phyloP scores from a whole-genome alignment of 495 filamentous ascomycete genomes.

The Terfezia claveryi region DNA sequence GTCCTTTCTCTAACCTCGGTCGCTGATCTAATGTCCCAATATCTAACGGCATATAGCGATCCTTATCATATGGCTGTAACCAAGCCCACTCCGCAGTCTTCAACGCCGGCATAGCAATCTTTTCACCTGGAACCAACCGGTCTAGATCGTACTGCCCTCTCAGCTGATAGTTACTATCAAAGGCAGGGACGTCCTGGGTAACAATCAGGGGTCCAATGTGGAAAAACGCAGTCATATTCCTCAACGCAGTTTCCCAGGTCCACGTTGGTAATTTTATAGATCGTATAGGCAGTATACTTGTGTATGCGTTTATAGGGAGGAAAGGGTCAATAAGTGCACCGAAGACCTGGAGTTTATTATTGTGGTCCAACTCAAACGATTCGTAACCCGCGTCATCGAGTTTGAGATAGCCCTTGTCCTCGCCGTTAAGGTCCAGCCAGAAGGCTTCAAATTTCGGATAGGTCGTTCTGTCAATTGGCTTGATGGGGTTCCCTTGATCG shows the following conservation, averaged over 20 bases:
- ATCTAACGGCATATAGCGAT: conserved; percentile 12
- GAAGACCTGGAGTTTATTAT: conserved; percentile 11
- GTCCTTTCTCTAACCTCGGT: conserved; percentile 14
- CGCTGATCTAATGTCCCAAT: conserved; percentile 11
- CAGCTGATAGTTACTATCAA: conserved; percentile 1
- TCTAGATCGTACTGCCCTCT: not conserved
- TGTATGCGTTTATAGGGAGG: conserved; percentile 11
- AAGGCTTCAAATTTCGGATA: conserved; percentile 15
- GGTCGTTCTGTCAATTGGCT: conserved; percentile 3
- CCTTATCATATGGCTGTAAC: conserved; percentile 25
- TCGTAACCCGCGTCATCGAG: not conserved
- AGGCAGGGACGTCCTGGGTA: conserved; percentile 15
- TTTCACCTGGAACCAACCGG: conserved; percentile 15
- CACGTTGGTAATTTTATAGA: conserved; percentile 25
- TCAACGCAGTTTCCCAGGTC: conserved; percentile 25
- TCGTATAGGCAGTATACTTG: too few relatives aligned
- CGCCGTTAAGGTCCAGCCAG: conserved; percentile 7
- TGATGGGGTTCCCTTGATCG: not conserved
- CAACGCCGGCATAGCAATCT: too few relatives aligned
- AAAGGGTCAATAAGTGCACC: conserved; percentile 28
- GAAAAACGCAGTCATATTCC: conserved; percentile 28
- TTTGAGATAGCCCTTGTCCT: too few relatives aligned
- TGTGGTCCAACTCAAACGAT: conserved; percentile 1
- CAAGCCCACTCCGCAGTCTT: conserved; percentile 22
- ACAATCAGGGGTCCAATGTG: conserved; percentile 24